These are phyloP conservation scores for Cryptosporidium andersoni DNA, from an alignment of 169 alveolate species.

Conservation along the genomic window DNA sequence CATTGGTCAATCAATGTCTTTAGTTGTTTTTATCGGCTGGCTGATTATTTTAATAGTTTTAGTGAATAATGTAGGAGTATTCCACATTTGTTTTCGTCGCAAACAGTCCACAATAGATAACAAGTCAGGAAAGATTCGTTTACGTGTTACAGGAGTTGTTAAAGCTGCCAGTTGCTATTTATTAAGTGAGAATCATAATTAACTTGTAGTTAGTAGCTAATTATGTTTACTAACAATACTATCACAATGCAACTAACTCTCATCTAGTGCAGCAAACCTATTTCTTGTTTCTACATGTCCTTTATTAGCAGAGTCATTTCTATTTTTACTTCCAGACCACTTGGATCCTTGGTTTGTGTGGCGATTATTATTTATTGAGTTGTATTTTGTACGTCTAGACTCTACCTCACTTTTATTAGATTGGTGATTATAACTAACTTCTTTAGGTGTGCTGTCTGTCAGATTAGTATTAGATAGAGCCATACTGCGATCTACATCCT, in stretches of 20 bases:
- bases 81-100: conserved; percentile 41
- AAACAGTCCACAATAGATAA: background rate
- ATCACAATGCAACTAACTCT: conserved; percentile 3
- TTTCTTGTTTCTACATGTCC: conserved; percentile 51
- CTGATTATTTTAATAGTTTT: conserved; percentile 45
- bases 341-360: background rate
- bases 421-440: background rate
- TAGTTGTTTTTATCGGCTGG: conserved; percentile 63
- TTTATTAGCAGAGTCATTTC: conserved; percentile 7
- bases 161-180: conserved; percentile 58
- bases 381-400: background rate
- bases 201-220: background rate
- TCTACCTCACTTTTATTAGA: background rate
- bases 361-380: background rate
- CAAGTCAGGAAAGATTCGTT: background rate
- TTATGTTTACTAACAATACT: no score
- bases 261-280: conserved; percentile 64
- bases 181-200: conserved; percentile 36
- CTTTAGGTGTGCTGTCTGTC: background rate
- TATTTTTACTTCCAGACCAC: background rate
- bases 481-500: background rate
- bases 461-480: conserved; percentile 1
- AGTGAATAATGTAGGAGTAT: conserved; percentile 69
- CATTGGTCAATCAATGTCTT: conserved; percentile 67
- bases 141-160: conserved; percentile 52